Evolutionary conservation across 371 early-diverging fungal species (phyloP).

Genomic region (Haplosporangium sp.): DNA sequence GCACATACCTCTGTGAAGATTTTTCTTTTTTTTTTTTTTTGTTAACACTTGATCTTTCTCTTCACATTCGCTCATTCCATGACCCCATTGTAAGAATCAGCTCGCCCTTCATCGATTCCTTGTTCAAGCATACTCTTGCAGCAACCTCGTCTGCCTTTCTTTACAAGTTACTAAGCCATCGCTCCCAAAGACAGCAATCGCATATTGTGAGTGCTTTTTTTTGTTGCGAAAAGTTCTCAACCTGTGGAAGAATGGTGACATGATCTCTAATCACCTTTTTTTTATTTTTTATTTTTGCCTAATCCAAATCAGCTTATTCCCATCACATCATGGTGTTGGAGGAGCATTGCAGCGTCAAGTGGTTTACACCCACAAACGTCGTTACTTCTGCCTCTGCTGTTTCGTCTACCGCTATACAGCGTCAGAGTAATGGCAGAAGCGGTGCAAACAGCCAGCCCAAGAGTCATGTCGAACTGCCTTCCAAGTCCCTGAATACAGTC

Average conservation of each 20-base stretch:
- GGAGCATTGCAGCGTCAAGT: conserved; percentile 10
- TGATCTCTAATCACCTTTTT: too few relatives aligned
- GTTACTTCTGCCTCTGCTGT: too few relatives aligned
- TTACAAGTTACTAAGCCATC: background rate
- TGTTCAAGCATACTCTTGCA: background rate
- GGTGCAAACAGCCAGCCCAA: too few relatives aligned
- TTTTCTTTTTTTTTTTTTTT: background rate
- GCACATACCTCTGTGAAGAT: conserved; percentile 3
- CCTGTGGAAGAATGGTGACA: background rate
- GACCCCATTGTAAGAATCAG: background rate
- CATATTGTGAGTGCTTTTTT: background rate
- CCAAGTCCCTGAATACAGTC: background rate
- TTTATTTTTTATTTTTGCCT: too few relatives aligned
- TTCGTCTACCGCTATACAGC: too few relatives aligned
- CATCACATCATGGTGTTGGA: conserved; percentile 13
- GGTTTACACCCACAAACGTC: conserved; percentile 19
- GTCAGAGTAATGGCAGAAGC: too few relatives aligned
- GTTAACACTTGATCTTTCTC: background rate
- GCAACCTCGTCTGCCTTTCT: background rate
- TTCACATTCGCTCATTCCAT: background rate
- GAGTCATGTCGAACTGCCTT: background rate
- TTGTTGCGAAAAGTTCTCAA: too few relatives aligned
- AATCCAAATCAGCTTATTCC: too few relatives aligned
- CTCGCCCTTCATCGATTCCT: too few relatives aligned
- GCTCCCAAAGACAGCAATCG: background rate